Base-by-base conservation (phyloP, 2,329 filamentous ascomycete species). In the Tolypocladium nubicola region DNA sequence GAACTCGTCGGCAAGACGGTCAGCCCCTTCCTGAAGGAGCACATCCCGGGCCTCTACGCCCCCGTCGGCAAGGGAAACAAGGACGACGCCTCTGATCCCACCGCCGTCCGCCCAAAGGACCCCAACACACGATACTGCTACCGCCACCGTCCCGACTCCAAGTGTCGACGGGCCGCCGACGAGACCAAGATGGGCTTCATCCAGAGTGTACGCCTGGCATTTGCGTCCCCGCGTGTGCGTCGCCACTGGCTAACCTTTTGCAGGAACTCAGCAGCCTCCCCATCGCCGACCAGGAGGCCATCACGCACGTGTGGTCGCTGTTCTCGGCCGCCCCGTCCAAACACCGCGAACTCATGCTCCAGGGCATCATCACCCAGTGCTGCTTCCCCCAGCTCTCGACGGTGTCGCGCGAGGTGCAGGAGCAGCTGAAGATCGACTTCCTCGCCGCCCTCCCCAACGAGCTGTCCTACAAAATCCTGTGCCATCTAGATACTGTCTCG, bases 381-480 rank as follows among this genome's bases (percentile, higher is more conserved):
- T 99, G 94, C 75, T 97, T 99, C 68, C 93, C 94, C 1, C 94
- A 99, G 68, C 83, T 99, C 8, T 97, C 94, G 38, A 92, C 89
- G 63, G 87, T 99, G 58, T 94, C 93, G 2, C 86, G 90, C 60
- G 89, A 91, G 63, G 89, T 99, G 52, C 88, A 90, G 61, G 92
- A 97, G 63, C 87, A 97, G 61, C 92, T 99, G 67, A 94, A 96
- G 72, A 97, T 99, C 75, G 94, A 99, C 74, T 99, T 97, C 69
- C 77, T 99, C 54, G 84, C 88, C 39, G 91, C 93, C 8, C 79
- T 99, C 0, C 94, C 94, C 6, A 82, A 87, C 45, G 94, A 99
- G 74, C 82, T 99, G 38, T 90, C 91, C 21, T 94, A 95, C 75
- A 95, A 95, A 72, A 93, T 99, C 41, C 80, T 99, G 3, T 92